Base-by-base conservation (phyloP, 2,329 filamentous ascomycete species). In the Cercospora sp. region DNA sequence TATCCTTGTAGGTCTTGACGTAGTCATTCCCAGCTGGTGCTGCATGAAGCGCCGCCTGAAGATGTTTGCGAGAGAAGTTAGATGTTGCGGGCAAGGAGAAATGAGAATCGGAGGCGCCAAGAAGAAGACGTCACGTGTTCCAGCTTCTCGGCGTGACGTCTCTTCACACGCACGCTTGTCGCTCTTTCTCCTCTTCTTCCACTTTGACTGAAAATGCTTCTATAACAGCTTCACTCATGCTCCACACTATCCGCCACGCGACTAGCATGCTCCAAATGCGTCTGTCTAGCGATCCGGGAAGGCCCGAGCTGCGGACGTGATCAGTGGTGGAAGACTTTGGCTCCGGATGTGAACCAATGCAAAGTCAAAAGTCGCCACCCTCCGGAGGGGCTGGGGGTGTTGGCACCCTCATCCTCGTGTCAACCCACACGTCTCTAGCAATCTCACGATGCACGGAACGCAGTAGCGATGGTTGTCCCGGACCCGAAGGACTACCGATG, bases 401-500 rank as follows among this genome's bases (percentile, higher is more conserved):
- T 57, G 53, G 21, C 53, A 32, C 24, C n/a, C 53, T 49, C 21
- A n/a, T 28, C 24, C 53, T 57, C 53, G 53, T 32, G n/a, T 57
- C 28, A n/a, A 28, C 53, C 53, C 53, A 57, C 53, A 57, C 53
- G 53, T 32, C 53, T 57, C 24, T 13, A 18, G 18, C 18, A 16
- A 40, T 26, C 30, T 61, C 24, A 24, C 37, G 21, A 45, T 61
- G 59, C 59, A n/a, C 18, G 32, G 37, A 37, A 61, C 10, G 59
- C 59, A 60, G 32, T 37, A 55, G 21, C 59, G 30, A 66, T 66
- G 65, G 43, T 28, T 13, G 18, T 66, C 10, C 57, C 61, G 57
- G 59, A 63, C 8, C 18, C 34, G 13, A 70, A 64, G 28, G 63
- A 67, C n/a, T 69, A 69, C 28, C 66, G 67, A 34, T 74, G 73